phyloP scores from a whole-genome alignment of 2,329 filamentous ascomycete species.

The Sodiomyces alkalinus region DNA sequence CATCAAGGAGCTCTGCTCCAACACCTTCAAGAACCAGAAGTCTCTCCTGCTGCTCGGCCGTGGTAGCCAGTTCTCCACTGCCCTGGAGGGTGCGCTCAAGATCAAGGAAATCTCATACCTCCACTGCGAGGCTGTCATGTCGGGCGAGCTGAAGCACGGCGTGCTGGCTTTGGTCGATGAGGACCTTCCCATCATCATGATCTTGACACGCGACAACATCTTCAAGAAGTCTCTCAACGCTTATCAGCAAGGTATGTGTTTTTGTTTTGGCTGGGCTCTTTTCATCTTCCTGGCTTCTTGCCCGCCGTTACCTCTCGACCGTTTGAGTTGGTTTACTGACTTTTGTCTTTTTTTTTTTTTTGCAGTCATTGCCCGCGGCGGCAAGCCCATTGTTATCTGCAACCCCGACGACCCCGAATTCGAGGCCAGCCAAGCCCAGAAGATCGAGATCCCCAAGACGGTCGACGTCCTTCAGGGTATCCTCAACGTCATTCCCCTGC shows the following conservation, averaged over 20 bases:
- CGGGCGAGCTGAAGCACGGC: constrained; percentile 97
- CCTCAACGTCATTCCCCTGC: constrained; percentile 91
- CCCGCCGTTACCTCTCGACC: too few relatives aligned
- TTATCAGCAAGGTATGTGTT: constrained; percentile 73
- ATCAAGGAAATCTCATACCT: constrained; percentile 99
- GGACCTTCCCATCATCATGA: constrained; percentile 99
- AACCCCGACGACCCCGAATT: constrained; percentile 85
- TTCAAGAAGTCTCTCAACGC: constrained; percentile 99
- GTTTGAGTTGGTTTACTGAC: too few relatives aligned
- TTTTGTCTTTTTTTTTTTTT: too few relatives aligned
- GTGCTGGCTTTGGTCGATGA: constrained; percentile 94
- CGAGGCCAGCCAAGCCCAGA: constrained; percentile 73
- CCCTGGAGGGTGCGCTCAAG: constrained; percentile 92
- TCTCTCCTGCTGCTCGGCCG: constrained; percentile 83
- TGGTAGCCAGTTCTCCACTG: constrained; percentile 93
- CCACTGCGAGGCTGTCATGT: constrained; percentile 99
- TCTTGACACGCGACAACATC: constrained; percentile 86
- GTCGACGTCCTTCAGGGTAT: constrained; percentile 93
- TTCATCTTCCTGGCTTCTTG: too few relatives aligned
- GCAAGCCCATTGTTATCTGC: constrained; percentile 97
- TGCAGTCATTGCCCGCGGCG: constrained; percentile 80
- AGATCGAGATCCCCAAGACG: constrained; percentile 93
- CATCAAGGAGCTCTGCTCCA: constrained; percentile 88
- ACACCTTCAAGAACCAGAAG: constrained; percentile 95
- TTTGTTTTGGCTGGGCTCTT: too few relatives aligned